phyloP scores from a whole-genome alignment of 2,329 filamentous ascomycete genomes.

The Fusarium floridanum region DNA sequence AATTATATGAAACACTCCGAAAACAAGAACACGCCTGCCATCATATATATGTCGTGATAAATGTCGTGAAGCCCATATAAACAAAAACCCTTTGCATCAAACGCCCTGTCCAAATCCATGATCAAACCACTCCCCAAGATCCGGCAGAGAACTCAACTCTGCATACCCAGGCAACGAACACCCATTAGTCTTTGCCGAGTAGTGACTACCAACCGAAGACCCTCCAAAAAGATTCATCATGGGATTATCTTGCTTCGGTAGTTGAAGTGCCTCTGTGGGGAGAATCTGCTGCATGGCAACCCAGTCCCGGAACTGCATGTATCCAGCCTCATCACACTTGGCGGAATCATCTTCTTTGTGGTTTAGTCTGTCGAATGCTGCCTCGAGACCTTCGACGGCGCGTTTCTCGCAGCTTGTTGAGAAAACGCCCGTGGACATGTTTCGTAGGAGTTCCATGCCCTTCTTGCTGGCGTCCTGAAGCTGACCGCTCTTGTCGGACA shows the following conservation, averaged over 20 bases:
- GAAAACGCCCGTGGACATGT: conserved; percentile 27
- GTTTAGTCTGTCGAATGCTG: conserved; percentile 18
- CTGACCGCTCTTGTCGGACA: conserved; percentile 8
- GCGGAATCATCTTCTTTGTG: not conserved
- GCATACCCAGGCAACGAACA: conserved; percentile 12
- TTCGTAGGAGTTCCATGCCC: conserved; percentile 27
- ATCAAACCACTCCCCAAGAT: conserved; percentile 31
- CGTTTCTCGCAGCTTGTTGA: conserved; percentile 27
- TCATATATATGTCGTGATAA: not conserved
- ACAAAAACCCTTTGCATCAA: not conserved
- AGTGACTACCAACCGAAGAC: not conserved
- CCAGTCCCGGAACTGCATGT: conserved; percentile 40
- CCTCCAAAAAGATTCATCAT: not conserved
- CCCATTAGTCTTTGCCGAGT: not conserved
- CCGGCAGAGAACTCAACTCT: conserved; percentile 18
- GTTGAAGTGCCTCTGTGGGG: conserved; percentile 23
- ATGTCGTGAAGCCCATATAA: not conserved
- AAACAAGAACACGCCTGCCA: not conserved
- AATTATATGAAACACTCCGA: no score
- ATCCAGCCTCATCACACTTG: conserved; percentile 17
- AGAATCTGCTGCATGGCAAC: conserved; percentile 36
- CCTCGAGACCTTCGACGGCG: conserved; percentile 23
- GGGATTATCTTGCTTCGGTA: conserved; percentile 14
- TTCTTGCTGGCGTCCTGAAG: conserved; percentile 15
- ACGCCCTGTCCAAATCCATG: conserved; percentile 14